These are phyloP conservation scores for Gonium pectorale DNA, from an alignment of 139 green algal genomes.

Conservation along the genomic window DNA sequence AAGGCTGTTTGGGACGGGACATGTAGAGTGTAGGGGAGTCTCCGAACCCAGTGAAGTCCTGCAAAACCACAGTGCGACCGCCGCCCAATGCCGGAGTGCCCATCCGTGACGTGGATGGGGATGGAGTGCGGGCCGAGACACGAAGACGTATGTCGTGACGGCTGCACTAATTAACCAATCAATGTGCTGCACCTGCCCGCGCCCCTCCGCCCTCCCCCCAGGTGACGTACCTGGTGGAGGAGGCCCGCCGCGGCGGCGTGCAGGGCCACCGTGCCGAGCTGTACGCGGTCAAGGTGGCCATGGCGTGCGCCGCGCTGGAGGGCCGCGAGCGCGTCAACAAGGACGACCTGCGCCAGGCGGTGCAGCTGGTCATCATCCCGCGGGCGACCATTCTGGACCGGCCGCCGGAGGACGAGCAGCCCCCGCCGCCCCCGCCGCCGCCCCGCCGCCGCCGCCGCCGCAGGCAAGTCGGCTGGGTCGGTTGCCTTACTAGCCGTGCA, in stretches of 20 bases:
- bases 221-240: slow-evolving; percentile 94
- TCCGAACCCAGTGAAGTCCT: too few species aligned
- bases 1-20: too few species aligned
- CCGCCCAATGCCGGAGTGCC: too few species aligned
- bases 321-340: slow-evolving; percentile 86
- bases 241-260: slow-evolving; percentile 87
- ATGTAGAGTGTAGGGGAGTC: too few species aligned
- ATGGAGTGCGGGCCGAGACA: too few species aligned
- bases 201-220: too few species aligned
- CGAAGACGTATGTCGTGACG: too few species aligned
- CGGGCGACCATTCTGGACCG: slow-evolving; percentile 75
- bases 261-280: slow-evolving; percentile 96
- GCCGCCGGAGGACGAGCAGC: slow-evolving; percentile 79
- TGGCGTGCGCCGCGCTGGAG: slow-evolving; percentile 89
- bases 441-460: slow-evolving; percentile 86
- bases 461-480: background rate
- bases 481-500: too few species aligned
- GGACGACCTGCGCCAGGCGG: slow-evolving; percentile 94
- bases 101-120: too few species aligned
- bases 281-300: slow-evolving; percentile 91
- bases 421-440: slow-evolving; percentile 83
- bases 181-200: too few species aligned
- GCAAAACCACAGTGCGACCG: too few species aligned
- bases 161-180: too few species aligned
- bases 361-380: slow-evolving; percentile 97